Conservation (phyloP, 2,329 filamentous ascomycete genomes). For the Aureobasidium uvarum region DNA sequence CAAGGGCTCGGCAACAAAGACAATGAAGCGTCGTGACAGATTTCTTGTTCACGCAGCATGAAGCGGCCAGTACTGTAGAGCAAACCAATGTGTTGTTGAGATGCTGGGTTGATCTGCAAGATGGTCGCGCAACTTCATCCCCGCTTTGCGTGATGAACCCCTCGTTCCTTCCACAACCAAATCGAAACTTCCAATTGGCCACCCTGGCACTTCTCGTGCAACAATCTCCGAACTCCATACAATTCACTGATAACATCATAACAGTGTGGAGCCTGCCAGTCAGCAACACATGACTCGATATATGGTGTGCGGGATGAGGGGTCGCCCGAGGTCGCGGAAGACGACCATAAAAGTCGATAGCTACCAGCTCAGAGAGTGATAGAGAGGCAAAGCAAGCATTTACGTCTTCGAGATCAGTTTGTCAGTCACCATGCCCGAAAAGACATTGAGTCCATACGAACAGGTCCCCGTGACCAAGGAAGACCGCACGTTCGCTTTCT, state of each 20-base stretch:
- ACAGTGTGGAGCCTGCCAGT: neutral
- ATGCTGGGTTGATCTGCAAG: no score
- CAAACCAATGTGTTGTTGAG: neutral
- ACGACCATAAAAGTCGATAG: neutral
- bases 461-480: conserved; percentile 38
- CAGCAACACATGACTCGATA: conserved; percentile 13
- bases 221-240: neutral
- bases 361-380: neutral
- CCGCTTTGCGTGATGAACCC: conserved; percentile 21
- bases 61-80: no score
- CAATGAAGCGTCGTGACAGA: neutral
- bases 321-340: conserved; percentile 1
- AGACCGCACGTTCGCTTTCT: conserved; percentile 28
- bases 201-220: no score
- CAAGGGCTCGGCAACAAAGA: neutral
- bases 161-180: neutral
- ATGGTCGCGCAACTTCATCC: conserved; percentile 19
- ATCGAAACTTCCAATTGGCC: conserved; percentile 1
- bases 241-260: neutral
- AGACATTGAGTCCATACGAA: conserved; percentile 33
- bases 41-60: no score
- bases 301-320: neutral
- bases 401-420: neutral
- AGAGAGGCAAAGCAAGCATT: neutral
- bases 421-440: conserved; percentile 28